Base-by-base conservation (phyloP, 495 filamentous ascomycete genomes). In the Immersiella caudata region DNA sequence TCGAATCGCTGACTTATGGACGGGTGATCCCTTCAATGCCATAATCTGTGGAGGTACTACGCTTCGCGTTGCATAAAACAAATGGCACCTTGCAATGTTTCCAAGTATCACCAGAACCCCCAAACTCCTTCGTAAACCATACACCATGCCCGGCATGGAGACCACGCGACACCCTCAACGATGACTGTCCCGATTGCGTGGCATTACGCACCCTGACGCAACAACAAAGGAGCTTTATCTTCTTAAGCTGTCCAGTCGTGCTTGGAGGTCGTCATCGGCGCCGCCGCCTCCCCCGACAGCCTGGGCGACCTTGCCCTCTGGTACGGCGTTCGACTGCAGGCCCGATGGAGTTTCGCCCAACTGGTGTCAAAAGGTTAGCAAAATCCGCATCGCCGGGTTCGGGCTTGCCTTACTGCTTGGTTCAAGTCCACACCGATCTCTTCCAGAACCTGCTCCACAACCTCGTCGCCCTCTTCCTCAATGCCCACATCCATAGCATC, bases 351-450 rank as follows among this genome's bases (percentile, higher is more conserved):
- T 92, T 74, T 94, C 91, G 49, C 90, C 91, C 70, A 95, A 83
- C 91, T 93, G 68, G 22, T 61, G 46, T 29, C 58, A 72, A 71
- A 71, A 46, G 8, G 68, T 74, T 40, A 77, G 71, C 27, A 72
- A 49, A 57, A 16, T 11, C 0, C 46, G 2, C n/a, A 6, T 24
- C 21, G 22, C 57, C 18, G 18, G 55, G 61, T 35, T 25, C 36
- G 14, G 16, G 40, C 33, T 18, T 20, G 36, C 86, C 91, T 77
- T 84, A 98, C 94, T 70, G 90, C 82, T 80, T 93, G 89, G 70
- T 87, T 91, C 59, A 99, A 82, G 73, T 99, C 94, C 22, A 99
- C 90, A 40, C 95, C 95, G 74, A 99, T 97, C 79, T 97, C 95
- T 79, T 98, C 96, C 73, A 98, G 77, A 6, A 99, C 91, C 75